These are phyloP conservation scores for Paecilomyces dactylethromorphus DNA, from an alignment of 2,329 filamentous ascomycete genomes.

Conservation along the genomic window DNA sequence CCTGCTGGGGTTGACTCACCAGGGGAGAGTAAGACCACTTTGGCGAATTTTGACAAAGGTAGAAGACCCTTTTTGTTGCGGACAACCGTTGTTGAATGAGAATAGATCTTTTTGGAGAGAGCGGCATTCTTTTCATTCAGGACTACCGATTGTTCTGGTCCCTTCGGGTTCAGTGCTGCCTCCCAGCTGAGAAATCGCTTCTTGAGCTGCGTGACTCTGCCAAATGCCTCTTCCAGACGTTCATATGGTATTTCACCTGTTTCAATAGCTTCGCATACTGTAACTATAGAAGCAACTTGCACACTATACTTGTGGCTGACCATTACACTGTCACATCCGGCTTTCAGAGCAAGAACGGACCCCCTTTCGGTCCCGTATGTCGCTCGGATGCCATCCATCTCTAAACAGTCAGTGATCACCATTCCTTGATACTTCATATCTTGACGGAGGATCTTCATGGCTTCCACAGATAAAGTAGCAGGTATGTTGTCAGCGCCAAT, in stretches of 20 bases:
- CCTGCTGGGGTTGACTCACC: constrained; percentile 27
- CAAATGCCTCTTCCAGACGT: constrained; percentile 27
- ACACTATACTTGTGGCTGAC: constrained; percentile 39
- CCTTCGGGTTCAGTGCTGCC: constrained; percentile 13
- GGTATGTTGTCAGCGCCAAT: constrained; percentile 29
- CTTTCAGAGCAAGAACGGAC: constrained; percentile 35
- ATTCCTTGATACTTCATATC: constrained; percentile 40
- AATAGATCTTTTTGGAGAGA: constrained; percentile 29
- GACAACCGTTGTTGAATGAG: constrained; percentile 35
- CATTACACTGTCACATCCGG: constrained; percentile 41
- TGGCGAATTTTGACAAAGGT: constrained; percentile 22
- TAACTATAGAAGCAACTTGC: constrained; percentile 35
- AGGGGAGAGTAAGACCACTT: constrained; percentile 32
- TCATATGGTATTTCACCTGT: constrained; percentile 25
- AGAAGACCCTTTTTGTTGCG: constrained; percentile 22
- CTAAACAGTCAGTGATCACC: constrained; percentile 40
- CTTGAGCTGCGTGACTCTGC: constrained; percentile 31
- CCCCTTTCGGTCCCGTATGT: constrained; percentile 36
- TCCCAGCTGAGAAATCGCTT: constrained; percentile 28
- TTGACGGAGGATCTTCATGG: constrained; percentile 32
- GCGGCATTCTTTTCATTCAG: constrained; percentile 18
- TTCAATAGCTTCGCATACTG: constrained; percentile 30
- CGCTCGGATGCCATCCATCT: constrained; percentile 38
- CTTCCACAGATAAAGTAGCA: constrained; percentile 32
- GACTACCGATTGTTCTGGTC: constrained; percentile 10